These are phyloP conservation scores for Botryotinia convoluta DNA, from an alignment of 2,329 filamentous ascomycete species.

Conservation along the genomic window DNA sequence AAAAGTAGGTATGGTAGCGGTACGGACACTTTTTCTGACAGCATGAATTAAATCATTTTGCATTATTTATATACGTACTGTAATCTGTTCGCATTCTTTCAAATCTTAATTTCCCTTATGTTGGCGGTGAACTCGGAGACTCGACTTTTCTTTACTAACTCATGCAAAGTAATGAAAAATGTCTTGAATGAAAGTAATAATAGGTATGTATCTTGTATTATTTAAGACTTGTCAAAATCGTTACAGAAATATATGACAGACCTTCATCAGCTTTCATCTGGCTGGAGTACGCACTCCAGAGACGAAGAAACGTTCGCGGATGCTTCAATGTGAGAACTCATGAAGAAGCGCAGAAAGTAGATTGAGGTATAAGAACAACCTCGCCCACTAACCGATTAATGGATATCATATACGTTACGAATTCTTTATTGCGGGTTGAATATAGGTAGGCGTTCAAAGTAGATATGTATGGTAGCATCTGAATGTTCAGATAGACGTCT, in stretches of 20 bases:
- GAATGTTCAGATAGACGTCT: background rate
- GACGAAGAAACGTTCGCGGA: background rate
- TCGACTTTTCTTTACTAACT: constrained; percentile 7
- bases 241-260: background rate
- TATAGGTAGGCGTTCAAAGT: background rate
- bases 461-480: background rate
- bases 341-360: background rate
- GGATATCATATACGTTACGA: background rate
- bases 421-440: background rate
- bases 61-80: constrained; percentile 6
- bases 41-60: background rate
- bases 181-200: constrained; percentile 1
- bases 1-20: background rate
- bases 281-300: background rate
- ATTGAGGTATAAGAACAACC: background rate
- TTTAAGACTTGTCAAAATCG: background rate
- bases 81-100: constrained; percentile 9
- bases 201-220: background rate
- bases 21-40: background rate
- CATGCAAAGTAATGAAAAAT: constrained; percentile 15
- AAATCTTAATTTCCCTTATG: constrained; percentile 5
- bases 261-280: background rate
- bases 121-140: constrained; percentile 17
- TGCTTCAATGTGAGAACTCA: background rate
- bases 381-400: background rate